Percentiles rank a stretch among this genome's conserved stretches.
Evolutionary conservation across 2,329 filamentous ascomycete genomes (phyloP).

Genomic region (Cordyceps tenuipes): DNA sequence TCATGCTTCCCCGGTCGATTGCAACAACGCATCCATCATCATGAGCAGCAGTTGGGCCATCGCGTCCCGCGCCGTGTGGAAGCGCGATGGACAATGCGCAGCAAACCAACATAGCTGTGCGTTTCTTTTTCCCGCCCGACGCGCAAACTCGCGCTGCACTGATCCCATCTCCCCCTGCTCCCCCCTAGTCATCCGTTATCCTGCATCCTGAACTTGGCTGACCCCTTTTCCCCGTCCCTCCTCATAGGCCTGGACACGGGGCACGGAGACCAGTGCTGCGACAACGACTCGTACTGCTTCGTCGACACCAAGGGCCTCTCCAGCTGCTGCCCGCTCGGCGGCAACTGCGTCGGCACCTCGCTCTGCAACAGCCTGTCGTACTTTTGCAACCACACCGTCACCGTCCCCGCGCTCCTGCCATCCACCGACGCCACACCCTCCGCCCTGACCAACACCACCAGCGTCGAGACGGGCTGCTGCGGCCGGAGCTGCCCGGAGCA

Average conservation of each 20-base stretch:
- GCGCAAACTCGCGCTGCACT: too few species aligned
- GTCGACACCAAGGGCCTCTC: slow-evolving; percentile 25
- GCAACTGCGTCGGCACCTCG: slow-evolving; percentile 31
- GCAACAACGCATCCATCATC: not conserved
- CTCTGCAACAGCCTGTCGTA: slow-evolving; percentile 26
- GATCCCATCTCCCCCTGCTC: not conserved
- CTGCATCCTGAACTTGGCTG: not conserved
- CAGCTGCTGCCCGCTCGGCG: slow-evolving; percentile 36
- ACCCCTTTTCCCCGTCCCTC: not conserved
- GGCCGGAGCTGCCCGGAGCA: slow-evolving; percentile 28
- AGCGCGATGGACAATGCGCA: slow-evolving; percentile 1
- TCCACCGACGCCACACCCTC: not conserved
- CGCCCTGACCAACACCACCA: not conserved
- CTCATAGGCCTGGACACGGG: slow-evolving; percentile 34
- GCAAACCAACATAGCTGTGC: slow-evolving; percentile 5
- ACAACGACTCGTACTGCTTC: slow-evolving; percentile 38
- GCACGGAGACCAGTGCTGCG: slow-evolving; percentile 31
- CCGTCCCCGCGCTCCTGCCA: slow-evolving; percentile 18
- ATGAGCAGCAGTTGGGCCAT: not conserved
- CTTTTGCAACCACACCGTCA: slow-evolving; percentile 25
- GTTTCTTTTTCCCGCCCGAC: not conserved
- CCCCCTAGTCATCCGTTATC: not conserved
- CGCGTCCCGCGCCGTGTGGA: not conserved
- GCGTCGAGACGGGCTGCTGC: slow-evolving; percentile 27
- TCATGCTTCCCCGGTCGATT: too few species aligned